Evolutionary conservation across 140 eudicot species (phyloP), one percentile per base, ranked within the genome.

Genomic region (Anethum foeniculum): DNA sequence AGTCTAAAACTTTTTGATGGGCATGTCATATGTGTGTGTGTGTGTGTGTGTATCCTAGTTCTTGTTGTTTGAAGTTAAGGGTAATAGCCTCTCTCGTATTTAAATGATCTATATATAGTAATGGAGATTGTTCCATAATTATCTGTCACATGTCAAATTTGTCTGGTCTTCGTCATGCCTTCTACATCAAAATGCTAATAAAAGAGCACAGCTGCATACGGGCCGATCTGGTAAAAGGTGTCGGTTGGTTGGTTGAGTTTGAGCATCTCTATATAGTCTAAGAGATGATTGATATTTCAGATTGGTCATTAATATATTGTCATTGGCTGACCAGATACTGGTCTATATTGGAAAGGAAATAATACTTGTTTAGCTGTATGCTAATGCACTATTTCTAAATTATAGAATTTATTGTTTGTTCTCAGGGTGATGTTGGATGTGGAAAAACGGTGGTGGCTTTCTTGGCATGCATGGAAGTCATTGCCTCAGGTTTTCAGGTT

Each of bases 371-470:
- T 75, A 44, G 39, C 49, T 52, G 28, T 77, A 71, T 75, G 67
- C 76, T 9, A 19, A 27, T 77, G 65, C 13, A 36, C 47, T 54
- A 15, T 47, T 0, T n/a, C 19, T 72, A 23, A 68, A 41, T 71
- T 76, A 13, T 67, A 23, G 10, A 75, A 56, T 21, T 36, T 34
- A 15, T 76, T 62, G 34, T 79, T 38, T 84, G 71, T 81, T 82
- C 76, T 68, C 90, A 95, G 99, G 99, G 98, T 84, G 99, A 95
- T 87, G 99, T 95, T 84, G 99, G 99, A 74, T 95, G 99, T 85
- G 99, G 99, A 51, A 95, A 95, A 86, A 95, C 99, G 62, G 93
- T 91, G 83, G 99, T 95, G 36, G 98, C 99, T 71, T 93, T 93
- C 87, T 90, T 95, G 90, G 98, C 96, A 6, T 95, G 99, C 88